Conservation (phyloP, 441 rosid species). For the Pelargonium cotyledonis region DNA sequence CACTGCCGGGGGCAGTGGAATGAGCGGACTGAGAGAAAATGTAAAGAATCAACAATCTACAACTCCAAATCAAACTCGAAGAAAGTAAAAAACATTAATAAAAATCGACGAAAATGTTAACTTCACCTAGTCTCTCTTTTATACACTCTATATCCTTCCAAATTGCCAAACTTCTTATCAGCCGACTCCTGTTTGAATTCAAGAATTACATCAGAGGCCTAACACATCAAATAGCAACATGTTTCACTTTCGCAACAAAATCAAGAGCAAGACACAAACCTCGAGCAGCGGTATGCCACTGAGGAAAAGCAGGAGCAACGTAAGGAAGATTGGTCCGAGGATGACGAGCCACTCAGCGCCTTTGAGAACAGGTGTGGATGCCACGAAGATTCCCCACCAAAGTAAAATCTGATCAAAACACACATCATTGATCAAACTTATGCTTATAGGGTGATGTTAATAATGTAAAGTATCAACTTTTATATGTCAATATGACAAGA, state of each 20-base stretch:
- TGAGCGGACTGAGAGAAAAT: constrained; percentile 60
- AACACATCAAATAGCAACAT: background rate
- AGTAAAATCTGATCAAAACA: constrained; percentile 55
- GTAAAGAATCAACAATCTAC: constrained; percentile 11
- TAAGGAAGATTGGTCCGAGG: constrained; percentile 74
- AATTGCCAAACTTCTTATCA: constrained; percentile 67
- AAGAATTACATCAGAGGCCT: constrained; percentile 16
- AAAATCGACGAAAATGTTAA: constrained; percentile 1
- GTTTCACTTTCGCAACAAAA: background rate
- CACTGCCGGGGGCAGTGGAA: constrained; percentile 53
- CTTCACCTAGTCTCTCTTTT: constrained; percentile 70
- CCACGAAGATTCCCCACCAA: constrained; percentile 88
- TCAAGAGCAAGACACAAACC: constrained; percentile 35
- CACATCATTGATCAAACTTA: background rate
- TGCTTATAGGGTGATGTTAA: no score
- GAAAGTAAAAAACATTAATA: background rate
- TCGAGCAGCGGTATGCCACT: constrained; percentile 94
- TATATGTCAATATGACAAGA: constrained; percentile 3
- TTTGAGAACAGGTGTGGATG: constrained; percentile 59
- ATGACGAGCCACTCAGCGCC: constrained; percentile 80
- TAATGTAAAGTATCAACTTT: no score
- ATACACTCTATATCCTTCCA: constrained; percentile 53
- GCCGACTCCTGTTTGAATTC: constrained; percentile 57
- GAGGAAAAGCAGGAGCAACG: constrained; percentile 69
- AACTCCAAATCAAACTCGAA: background rate